Conservation (phyloP, 2,329 filamentous ascomycete genomes). For the Xylaria sp. region DNA sequence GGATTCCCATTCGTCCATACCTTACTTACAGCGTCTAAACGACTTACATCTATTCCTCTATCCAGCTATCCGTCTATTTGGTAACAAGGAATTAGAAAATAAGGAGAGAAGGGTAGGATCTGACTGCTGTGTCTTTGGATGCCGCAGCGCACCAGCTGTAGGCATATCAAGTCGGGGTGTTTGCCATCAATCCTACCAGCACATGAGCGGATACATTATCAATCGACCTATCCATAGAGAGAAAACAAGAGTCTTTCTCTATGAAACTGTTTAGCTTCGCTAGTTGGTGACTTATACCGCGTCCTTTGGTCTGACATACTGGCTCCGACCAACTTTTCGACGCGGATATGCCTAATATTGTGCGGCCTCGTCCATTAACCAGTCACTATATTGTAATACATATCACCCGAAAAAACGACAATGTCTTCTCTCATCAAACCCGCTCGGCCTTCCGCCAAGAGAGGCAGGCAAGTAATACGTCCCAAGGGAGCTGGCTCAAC, state of each 20-base stretch:
- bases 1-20: conserved; percentile 23
- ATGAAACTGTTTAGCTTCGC: not conserved
- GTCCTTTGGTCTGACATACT: not conserved
- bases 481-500: conserved; percentile 54
- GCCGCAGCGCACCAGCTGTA: not conserved
- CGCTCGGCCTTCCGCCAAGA: conserved; percentile 38
- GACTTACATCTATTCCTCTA: not conserved
- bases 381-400: not conserved
- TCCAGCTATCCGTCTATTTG: not conserved
- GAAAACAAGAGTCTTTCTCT: conserved; percentile 5
- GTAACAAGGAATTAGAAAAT: too few relatives aligned
- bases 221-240: not conserved
- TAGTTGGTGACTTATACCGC: conserved; percentile 13
- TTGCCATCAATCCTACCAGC: not conserved
- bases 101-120: not conserved
- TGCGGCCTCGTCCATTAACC: not conserved
- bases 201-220: not conserved
- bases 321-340: not conserved
- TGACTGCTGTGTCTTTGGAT: not conserved
- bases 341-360: not conserved
- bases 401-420: conserved; percentile 35
- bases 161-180: not conserved
- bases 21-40: conserved; percentile 4
- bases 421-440: conserved; percentile 58
- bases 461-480: conserved; percentile 46